Percentiles rank a stretch among this genome's conserved stretches.
phyloP scores from a whole-genome alignment of 108 stramenopile genomes.

The Skeletonema grethae region DNA sequence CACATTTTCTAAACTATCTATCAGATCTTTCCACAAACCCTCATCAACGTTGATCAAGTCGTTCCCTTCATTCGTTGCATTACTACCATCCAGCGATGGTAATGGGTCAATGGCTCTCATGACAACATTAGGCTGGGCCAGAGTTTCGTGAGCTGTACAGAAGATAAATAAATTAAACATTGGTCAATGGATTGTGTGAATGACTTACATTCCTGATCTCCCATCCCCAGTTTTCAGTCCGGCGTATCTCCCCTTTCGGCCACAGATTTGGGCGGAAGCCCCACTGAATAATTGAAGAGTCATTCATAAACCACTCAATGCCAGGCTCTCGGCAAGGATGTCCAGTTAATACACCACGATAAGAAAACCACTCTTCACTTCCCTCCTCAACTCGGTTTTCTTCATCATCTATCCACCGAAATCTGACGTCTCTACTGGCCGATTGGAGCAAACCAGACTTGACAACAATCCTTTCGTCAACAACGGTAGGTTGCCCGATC shows the following conservation, averaged over 20 bases:
- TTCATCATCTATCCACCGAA: neutral
- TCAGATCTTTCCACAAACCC: constrained; percentile 30
- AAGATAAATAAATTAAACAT: too few species aligned
- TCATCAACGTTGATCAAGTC: neutral
- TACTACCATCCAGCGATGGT: constrained; percentile 3
- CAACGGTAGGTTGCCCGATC: constrained; percentile 24
- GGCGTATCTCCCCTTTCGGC: constrained; percentile 19
- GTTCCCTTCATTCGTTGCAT: neutral
- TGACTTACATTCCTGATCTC: constrained; percentile 21
- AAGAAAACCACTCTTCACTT: constrained; percentile 6
- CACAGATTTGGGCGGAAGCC: constrained; percentile 25
- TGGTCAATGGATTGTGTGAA: too few species aligned
- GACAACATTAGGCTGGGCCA: constrained; percentile 12
- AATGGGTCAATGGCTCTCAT: constrained; percentile 33
- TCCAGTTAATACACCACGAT: constrained; percentile 17
- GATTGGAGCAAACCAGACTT: constrained; percentile 24
- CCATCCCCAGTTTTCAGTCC: constrained; percentile 35
- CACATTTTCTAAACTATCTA: constrained; percentile 21
- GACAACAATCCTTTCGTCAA: constrained; percentile 9
- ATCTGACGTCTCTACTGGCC: constrained; percentile 20
- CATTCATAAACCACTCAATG: constrained; percentile 36
- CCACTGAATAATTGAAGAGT: constrained; percentile 21
- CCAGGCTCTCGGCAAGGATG: constrained; percentile 30
- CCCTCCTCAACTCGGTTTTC: neutral
- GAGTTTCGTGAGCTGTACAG: neutral